A percentile compares a stretch with the other conserved stretches of the same genome.
Evolutionary conservation across 441 rosid genomes (phyloP).

Genomic region (Melastoma candidum): DNA sequence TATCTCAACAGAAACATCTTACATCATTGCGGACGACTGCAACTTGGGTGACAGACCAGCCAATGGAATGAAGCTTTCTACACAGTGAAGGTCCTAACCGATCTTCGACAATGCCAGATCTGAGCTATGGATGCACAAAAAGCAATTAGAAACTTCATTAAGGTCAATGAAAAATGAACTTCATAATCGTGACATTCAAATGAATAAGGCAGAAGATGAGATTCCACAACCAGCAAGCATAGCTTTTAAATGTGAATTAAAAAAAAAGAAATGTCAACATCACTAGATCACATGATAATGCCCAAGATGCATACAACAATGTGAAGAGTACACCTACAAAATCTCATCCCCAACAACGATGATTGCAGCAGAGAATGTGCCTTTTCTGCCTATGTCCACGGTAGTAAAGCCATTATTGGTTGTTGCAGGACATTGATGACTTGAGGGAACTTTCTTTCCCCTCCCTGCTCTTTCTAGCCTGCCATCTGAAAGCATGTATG

Average conservation of each 20-base stretch:
- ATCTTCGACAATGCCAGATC: conserved; percentile 93
- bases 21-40: conserved; percentile 73
- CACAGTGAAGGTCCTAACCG: conserved; percentile 61
- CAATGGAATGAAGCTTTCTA: conserved; percentile 65
- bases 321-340: conserved; percentile 65
- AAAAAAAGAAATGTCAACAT: no score
- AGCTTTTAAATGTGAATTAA: no score
- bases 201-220: no score
- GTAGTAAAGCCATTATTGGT: conserved; percentile 26
- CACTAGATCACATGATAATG: no score
- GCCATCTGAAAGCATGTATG: conserved; percentile 94
- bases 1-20: conserved; percentile 10
- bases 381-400: conserved; percentile 30
- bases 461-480: conserved; percentile 96
- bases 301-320: neutral
- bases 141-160: conserved; percentile 7
- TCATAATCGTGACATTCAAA: neutral
- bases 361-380: conserved; percentile 51
- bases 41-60: conserved; percentile 69
- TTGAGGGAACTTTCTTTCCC: conserved; percentile 41
- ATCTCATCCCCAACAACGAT: conserved; percentile 96
- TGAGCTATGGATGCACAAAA: conserved; percentile 89
- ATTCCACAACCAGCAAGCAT: no score
- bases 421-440: conserved; percentile 12
- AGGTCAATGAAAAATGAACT: no score